Evolutionary conservation across 148 eudicot species (phyloP).

Genomic region (Drosera capensis): DNA sequence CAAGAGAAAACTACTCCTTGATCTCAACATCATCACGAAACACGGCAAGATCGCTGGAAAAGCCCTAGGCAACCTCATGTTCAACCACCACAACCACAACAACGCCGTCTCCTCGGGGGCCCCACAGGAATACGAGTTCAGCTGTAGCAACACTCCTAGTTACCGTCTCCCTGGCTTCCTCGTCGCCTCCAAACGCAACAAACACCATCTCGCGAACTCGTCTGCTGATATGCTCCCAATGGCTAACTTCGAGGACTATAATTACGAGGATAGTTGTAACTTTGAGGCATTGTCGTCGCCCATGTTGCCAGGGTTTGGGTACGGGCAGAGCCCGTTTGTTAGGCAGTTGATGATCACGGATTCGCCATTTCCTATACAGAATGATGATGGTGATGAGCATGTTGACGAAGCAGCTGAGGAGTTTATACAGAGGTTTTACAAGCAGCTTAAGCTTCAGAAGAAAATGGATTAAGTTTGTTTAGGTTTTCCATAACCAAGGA

Average conservation of each 20-base stretch:
- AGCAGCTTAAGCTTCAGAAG: slow-evolving; percentile 40
- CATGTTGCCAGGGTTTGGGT: slow-evolving; percentile 25
- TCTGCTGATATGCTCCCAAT: slow-evolving; percentile 12
- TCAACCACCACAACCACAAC: slow-evolving; percentile 33
- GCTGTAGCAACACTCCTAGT: slow-evolving; percentile 54
- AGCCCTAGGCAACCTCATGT: slow-evolving; percentile 24
- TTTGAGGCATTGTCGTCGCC: slow-evolving; percentile 7
- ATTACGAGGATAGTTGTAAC: slow-evolving; percentile 28
- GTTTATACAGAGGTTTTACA: slow-evolving; percentile 51
- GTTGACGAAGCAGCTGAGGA: slow-evolving; percentile 63
- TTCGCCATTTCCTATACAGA: slow-evolving; percentile 50
- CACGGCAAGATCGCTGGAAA: slow-evolving; percentile 31
- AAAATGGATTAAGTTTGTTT: too few relatives aligned
- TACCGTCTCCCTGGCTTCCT: slow-evolving; percentile 12
- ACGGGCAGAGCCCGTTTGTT: slow-evolving; percentile 30
- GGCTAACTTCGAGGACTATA: slow-evolving; percentile 14
- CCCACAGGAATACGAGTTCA: slow-evolving; percentile 55
- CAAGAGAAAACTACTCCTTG: slow-evolving; percentile 38
- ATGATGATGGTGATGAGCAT: slow-evolving; percentile 20
- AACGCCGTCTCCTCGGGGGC: slow-evolving; percentile 16
- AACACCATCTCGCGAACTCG: slow-evolving; percentile 4
- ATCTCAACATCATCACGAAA: slow-evolving; percentile 30
- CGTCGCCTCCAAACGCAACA: slow-evolving; percentile 13
- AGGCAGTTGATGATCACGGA: slow-evolving; percentile 59
- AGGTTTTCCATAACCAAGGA: too few relatives aligned